Evolutionary conservation across 345 rosid species (phyloP), one percentile per base, ranked within the genome.

Genomic region (Gossypium anomalum): DNA sequence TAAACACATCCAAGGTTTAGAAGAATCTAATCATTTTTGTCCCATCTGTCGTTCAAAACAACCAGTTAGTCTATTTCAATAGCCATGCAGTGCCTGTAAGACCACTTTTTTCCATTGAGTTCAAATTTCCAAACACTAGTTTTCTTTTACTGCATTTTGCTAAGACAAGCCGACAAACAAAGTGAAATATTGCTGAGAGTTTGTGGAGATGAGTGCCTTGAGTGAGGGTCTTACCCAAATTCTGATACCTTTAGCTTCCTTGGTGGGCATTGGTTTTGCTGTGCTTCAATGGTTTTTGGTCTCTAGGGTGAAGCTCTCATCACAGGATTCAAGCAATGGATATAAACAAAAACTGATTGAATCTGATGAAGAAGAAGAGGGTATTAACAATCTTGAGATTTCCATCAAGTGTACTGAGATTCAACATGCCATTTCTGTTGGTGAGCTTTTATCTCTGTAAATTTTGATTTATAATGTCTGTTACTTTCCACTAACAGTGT

Each of bases 261-360:
- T 89, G 67, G 57, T 85, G 47, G 94, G 92, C 63, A 88, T 89
- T 73, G 85, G 67, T 51, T 89, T 87, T 81, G 89, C 94, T 45
- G 82, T 89, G 86, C 76, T 88, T 73, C 94, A 86, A 65, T 89
- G 94, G 94, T 79, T 74, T 73, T 43, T 89, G 78, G 94, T 89
- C 75, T 88, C 92, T 11, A 85, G 55, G 45, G 90, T 89, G 57
- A 76, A 56, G 78, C 85, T 89, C 48, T 80, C 86, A 25, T 70
- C 48, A 10, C 13, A 23, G 13, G 84, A 66, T 44, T 74, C 79
- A 43, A 74, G 80, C 29, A 81, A 67, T 71, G 87, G 83, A 47
- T 79, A 72, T 70, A 75, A 60, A 49, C 86, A 83, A 2, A 81
- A 68, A 70, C 72, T 89, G 78, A 87, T 87, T 59, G 90, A 74